Evolutionary conservation across 176 grass and related monocot species (phyloP).

Genomic region (Guadua angustifolia): DNA sequence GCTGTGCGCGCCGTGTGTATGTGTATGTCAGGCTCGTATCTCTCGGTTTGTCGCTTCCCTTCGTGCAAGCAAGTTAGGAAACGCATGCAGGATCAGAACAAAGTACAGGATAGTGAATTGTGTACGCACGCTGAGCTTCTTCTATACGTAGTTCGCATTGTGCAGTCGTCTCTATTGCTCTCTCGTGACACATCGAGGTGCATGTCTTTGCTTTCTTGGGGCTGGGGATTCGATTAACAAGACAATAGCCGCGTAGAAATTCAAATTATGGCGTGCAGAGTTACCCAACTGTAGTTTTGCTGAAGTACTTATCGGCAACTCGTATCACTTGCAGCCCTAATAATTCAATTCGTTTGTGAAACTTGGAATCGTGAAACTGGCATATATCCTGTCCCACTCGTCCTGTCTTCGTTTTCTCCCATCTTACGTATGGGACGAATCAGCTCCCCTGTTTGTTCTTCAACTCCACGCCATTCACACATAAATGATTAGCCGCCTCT

Average conservation of each 20-base stretch:
- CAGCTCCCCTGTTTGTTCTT: background rate
- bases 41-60: background rate
- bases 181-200: background rate
- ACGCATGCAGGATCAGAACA: conserved; percentile 13
- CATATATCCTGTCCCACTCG: conserved; percentile 10
- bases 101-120: background rate
- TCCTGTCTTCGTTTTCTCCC: background rate
- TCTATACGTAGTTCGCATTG: background rate
- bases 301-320: background rate
- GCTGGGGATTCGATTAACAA: background rate
- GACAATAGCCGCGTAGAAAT: background rate
- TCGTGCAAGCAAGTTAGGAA: background rate
- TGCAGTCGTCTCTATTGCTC: background rate
- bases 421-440: background rate
- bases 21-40: background rate
- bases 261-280: background rate
- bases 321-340: background rate
- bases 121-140: background rate
- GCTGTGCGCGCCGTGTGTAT: background rate
- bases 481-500: conserved; percentile 17
- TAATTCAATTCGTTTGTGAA: background rate
- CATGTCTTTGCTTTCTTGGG: background rate
- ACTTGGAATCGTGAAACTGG: background rate
- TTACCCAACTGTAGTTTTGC: background rate
- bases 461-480: background rate